Percentiles rank a stretch among this genome's conserved stretches.
These are phyloP conservation scores for Candida chauliodis DNA, from an alignment of 805 yeast genomes.

Conservation along the genomic window DNA sequence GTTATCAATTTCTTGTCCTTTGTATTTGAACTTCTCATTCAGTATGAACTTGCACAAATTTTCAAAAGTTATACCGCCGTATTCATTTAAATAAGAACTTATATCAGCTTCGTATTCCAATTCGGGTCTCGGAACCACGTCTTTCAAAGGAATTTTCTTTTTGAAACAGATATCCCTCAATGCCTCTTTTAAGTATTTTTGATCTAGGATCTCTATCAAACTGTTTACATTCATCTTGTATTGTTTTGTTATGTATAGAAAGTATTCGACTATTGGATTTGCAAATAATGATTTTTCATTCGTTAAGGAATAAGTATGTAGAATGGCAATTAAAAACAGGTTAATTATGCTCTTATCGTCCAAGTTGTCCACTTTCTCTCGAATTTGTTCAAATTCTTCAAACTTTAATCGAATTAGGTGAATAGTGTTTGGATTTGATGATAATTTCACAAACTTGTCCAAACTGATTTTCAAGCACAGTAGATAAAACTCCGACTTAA, in stretches of 20 bases:
- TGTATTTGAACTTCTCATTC: conserved; percentile 13
- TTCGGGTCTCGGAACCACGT: neutral
- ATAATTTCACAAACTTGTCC: conserved; percentile 1
- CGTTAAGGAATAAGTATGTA: conserved; percentile 5
- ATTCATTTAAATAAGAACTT: conserved; percentile 12
- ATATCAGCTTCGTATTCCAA: conserved; percentile 7
- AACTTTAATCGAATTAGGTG: neutral
- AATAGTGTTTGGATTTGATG: neutral
- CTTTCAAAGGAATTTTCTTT: conserved; percentile 2
- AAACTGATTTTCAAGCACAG: conserved; percentile 5
- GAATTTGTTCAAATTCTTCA: conserved; percentile 2
- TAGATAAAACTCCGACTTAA: neutral
- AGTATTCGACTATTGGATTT: conserved; percentile 4
- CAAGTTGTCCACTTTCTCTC: neutral
- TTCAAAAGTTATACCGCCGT: conserved; percentile 19
- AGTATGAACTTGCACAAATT: conserved; percentile 22
- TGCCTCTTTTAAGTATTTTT: conserved; percentile 3
- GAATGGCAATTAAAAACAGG: conserved; percentile 4
- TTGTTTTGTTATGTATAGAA: neutral
- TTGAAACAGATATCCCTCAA: conserved; percentile 5
- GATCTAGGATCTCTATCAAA: neutral
- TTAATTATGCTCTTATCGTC: neutral
- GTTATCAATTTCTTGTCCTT: conserved; percentile 5
- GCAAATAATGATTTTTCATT: neutral
- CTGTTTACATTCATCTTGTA: neutral